phyloP scores from a whole-genome alignment of 257 asterid species.

The Solanum corneliomulleri region DNA sequence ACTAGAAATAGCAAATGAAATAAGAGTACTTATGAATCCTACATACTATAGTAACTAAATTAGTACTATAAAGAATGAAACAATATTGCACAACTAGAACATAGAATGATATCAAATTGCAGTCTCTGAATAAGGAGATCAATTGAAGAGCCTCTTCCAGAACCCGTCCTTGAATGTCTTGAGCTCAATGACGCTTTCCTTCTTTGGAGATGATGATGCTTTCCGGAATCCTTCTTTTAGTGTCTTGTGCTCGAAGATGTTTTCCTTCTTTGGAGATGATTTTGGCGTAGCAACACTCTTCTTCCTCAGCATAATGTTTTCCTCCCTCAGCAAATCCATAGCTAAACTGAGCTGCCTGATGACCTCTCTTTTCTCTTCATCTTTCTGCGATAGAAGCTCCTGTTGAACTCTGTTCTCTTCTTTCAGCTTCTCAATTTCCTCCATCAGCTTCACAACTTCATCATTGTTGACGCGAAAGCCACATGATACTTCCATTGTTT shows the following conservation, averaged over 20 bases:
- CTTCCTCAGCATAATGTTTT: slow-evolving; percentile 44
- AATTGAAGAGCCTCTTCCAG: slow-evolving; percentile 48
- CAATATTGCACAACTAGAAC: slow-evolving; percentile 5
- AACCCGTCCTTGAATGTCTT: slow-evolving; percentile 32
- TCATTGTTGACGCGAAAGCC: slow-evolving; percentile 2
- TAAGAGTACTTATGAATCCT: not conserved
- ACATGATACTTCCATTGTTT: slow-evolving; percentile 10
- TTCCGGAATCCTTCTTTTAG: slow-evolving; percentile 17
- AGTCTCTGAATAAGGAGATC: slow-evolving; percentile 24
- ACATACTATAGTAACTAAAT: not conserved
- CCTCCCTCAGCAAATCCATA: slow-evolving; percentile 62
- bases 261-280: slow-evolving; percentile 6
- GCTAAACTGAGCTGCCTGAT: slow-evolving; percentile 71
- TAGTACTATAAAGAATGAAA: not conserved
- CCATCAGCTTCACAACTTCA: slow-evolving; percentile 31
- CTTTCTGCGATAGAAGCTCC: slow-evolving; percentile 47
- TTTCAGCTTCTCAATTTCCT: slow-evolving; percentile 43
- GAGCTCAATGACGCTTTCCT: slow-evolving; percentile 8
- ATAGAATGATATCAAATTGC: not conserved
- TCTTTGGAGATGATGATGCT: not conserved
- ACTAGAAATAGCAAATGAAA: not conserved
- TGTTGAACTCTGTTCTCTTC: slow-evolving; percentile 48
- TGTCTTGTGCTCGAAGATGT: slow-evolving; percentile 3
- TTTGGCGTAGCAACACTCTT: slow-evolving; percentile 6
- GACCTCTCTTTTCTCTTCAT: slow-evolving; percentile 87